Conservation (phyloP, 1,139 yeast species). For the Taiozyma sp. region DNA sequence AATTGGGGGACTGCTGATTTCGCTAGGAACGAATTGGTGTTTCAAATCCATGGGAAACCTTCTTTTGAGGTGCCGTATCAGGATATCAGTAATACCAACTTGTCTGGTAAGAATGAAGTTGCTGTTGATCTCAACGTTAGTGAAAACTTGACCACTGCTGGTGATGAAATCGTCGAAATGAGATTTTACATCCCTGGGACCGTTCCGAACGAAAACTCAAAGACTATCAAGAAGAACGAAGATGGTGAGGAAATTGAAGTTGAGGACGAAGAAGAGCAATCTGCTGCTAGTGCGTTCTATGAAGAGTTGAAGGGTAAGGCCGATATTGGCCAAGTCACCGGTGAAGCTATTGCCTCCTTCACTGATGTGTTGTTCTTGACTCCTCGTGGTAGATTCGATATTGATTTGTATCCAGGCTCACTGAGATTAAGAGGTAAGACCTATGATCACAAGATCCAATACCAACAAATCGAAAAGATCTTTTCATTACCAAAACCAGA, state of each 20-base stretch:
- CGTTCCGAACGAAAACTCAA: conserved; percentile 32
- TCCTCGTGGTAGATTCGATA: conserved; percentile 97
- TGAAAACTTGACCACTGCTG: conserved; percentile 53
- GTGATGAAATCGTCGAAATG: conserved; percentile 94
- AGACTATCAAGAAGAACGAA: conserved; percentile 18
- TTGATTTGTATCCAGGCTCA: conserved; percentile 86
- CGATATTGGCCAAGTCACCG: conserved; percentile 93
- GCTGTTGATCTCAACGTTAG: conserved; percentile 79
- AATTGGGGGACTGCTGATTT: conserved; percentile 96
- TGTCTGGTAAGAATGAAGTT: conserved; percentile 91
- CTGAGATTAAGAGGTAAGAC: conserved; percentile 95
- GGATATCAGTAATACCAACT: conserved; percentile 77
- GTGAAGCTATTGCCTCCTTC: conserved; percentile 95
- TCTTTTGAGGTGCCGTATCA: conserved; percentile 85
- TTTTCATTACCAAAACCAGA: conserved; percentile 93
- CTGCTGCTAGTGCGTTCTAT: conserved; percentile 80
- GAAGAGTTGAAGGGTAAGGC: conserved; percentile 92
- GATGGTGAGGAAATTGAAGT: conserved; percentile 36
- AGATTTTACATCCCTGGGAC: conserved; percentile 89
- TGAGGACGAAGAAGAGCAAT: conserved; percentile 41
- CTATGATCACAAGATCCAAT: conserved; percentile 93
- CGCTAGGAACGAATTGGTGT: conserved; percentile 86
- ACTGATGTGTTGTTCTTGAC: conserved; percentile 89
- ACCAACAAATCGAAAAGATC: conserved; percentile 82
- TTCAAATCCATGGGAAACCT: conserved; percentile 84